phyloP scores from a whole-genome alignment of 2,329 filamentous ascomycete species.

The Clarireedia homoeocarpa region DNA sequence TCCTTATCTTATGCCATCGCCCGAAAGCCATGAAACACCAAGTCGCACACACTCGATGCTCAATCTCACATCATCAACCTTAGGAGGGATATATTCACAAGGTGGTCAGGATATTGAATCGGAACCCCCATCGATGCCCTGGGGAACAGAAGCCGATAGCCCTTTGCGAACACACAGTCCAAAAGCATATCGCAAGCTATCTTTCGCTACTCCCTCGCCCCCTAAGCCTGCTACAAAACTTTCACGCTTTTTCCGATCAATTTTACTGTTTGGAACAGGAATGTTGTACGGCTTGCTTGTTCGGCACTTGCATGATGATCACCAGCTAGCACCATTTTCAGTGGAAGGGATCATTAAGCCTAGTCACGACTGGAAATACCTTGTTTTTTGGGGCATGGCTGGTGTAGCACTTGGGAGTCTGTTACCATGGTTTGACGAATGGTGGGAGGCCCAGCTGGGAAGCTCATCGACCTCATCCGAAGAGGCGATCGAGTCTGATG shows the following conservation, averaged over 20 bases:
- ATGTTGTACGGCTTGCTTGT: slow-evolving; percentile 77
- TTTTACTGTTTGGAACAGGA: slow-evolving; percentile 69
- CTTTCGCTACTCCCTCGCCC: slow-evolving; percentile 22
- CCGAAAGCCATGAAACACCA: slow-evolving; percentile 53
- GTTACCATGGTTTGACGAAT: slow-evolving; percentile 73
- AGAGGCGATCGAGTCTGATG: slow-evolving; percentile 19
- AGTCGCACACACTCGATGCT: slow-evolving; percentile 66
- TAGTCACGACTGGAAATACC: slow-evolving; percentile 54
- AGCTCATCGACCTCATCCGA: slow-evolving; percentile 10
- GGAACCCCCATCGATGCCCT: slow-evolving; percentile 57
- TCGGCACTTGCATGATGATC: slow-evolving; percentile 66
- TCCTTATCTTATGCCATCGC: slow-evolving; percentile 47
- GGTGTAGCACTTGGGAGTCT: slow-evolving; percentile 72
- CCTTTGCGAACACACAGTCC: slow-evolving; percentile 34
- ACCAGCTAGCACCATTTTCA: slow-evolving; percentile 54
- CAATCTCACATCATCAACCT: slow-evolving; percentile 81
- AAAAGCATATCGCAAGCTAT: slow-evolving; percentile 4
- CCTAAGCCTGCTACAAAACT: slow-evolving; percentile 23
- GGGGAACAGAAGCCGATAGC: slow-evolving; percentile 70
- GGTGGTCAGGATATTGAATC: slow-evolving; percentile 47
- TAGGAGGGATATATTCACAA: slow-evolving; percentile 84
- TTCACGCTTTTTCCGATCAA: slow-evolving; percentile 50
- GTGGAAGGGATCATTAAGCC: slow-evolving; percentile 37
- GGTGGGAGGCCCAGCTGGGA: slow-evolving; percentile 50
- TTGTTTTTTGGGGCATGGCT: slow-evolving; percentile 73